Percentiles rank a stretch among this genome's conserved stretches.
phyloP scores from a whole-genome alignment of 805 yeast species.

The Ogataea zsoltii region DNA sequence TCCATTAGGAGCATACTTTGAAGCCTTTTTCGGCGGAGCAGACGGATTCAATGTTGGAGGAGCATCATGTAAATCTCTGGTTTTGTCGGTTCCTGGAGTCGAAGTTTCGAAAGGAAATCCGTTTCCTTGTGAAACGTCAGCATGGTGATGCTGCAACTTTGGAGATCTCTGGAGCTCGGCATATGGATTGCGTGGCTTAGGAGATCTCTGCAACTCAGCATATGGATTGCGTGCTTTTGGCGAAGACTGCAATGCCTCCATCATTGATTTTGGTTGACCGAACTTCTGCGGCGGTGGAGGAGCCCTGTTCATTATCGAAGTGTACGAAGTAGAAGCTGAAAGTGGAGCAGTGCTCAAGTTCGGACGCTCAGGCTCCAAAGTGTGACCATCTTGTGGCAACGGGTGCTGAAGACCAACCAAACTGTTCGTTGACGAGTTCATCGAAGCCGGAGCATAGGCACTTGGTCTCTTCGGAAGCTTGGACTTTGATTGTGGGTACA shows the following conservation, averaged over 20 bases:
- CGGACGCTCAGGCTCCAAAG: constrained; percentile 4
- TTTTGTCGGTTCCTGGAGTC: constrained; percentile 7
- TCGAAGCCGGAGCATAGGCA: constrained; percentile 15
- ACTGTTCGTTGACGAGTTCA: background rate
- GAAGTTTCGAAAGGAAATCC: constrained; percentile 7
- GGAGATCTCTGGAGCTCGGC: background rate
- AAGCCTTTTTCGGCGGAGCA: constrained; percentile 7
- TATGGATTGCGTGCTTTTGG: background rate
- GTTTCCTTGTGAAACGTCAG: background rate
- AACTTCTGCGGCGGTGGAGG: constrained; percentile 3
- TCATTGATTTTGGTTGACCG: background rate
- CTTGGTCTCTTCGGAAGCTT: constrained; percentile 11
- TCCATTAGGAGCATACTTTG: constrained; percentile 7
- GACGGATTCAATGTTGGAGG: constrained; percentile 11
- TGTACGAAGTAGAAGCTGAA: constrained; percentile 5
- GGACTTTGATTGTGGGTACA: constrained; percentile 15
- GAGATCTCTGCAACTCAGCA: background rate
- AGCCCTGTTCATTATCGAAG: constrained; percentile 1
- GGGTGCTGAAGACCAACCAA: background rate
- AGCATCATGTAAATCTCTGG: constrained; percentile 1
- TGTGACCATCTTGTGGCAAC: background rate
- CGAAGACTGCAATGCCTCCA: background rate
- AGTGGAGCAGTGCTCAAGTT: constrained; percentile 7
- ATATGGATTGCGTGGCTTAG: background rate
- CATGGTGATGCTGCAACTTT: background rate